These are phyloP conservation scores for Saccharomyces pastorianus DNA, from an alignment of 1,139 yeast genomes.

Conservation along the genomic window DNA sequence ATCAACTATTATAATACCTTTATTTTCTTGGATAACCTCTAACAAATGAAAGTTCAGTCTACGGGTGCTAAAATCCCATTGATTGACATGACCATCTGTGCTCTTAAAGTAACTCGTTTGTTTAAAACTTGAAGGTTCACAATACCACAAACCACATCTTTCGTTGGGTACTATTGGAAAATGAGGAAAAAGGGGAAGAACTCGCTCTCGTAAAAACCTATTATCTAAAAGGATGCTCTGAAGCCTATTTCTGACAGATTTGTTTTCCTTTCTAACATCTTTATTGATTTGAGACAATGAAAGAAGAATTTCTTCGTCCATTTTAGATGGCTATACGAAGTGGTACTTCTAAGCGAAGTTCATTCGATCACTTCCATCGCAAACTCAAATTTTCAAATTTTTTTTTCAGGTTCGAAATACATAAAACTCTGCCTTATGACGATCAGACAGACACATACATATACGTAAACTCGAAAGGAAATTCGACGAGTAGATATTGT, in stretches of 20 bases:
- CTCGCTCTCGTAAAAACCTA: constrained; percentile 34
- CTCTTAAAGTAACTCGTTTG: constrained; percentile 73
- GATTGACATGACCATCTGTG: constrained; percentile 79
- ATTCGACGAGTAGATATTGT: too few relatives aligned
- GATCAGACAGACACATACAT: too few relatives aligned
- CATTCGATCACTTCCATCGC: too few relatives aligned
- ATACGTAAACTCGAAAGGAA: too few relatives aligned
- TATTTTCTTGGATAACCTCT: constrained; percentile 35
- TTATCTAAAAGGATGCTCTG: constrained; percentile 63
- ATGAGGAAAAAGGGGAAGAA: constrained; percentile 26
- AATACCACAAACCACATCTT: constrained; percentile 88
- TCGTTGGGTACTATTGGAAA: constrained; percentile 62
- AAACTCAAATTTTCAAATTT: too few relatives aligned
- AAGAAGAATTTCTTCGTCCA: constrained; percentile 4
- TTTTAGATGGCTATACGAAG: background rate
- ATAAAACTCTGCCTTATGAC: too few relatives aligned
- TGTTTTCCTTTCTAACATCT: constrained; percentile 42
- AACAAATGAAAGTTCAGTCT: constrained; percentile 67
- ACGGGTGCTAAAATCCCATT: constrained; percentile 71
- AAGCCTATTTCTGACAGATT: constrained; percentile 53
- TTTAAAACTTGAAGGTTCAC: constrained; percentile 36
- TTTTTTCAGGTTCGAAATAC: too few relatives aligned
- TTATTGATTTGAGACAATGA: constrained; percentile 22
- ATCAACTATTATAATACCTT: constrained; percentile 62
- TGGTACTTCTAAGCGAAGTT: too few relatives aligned